Base-by-base conservation (phyloP, 768 basidiomycete genomes). In the Termitomyces sp. region DNA sequence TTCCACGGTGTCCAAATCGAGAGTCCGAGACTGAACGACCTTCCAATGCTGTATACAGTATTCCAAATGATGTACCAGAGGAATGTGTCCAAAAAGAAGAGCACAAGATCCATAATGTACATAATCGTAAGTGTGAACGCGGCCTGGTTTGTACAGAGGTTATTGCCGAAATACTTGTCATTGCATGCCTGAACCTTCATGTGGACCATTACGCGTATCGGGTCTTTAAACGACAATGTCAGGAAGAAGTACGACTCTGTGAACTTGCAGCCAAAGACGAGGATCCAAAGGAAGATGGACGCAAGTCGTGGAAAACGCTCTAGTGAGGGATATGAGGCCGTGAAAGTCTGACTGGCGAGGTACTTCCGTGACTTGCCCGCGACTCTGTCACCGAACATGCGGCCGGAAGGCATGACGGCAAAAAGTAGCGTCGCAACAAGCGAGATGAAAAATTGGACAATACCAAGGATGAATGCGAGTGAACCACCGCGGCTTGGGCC, bases 51-150 rank as follows among this genome's bases (percentile, higher is more conserved):
- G 76, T 91, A 91, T 57, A 95, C 91, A 10, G 94, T 95, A 73
- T 98, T 98, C 96, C 96, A 98, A 70, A 98, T 98, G 76, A 98
- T 95, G 70, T 95, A 99, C 97, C 97, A 99, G 33, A 99, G 76
- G 89, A 98, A 99, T 7, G 97, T 99, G 77, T 99, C 97, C 74
- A 99, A 80, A 84, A 98, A 99, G 84, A 93, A 99, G 48, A 99
- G 83, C 54, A 89, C 86, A 50, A 99, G 77, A 70, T 98, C 97
- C 96, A 98, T 98, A 79, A 97, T 77, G 71, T 95, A 98, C 96
- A 98, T 99, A 79, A 98, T 90, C 57, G 97, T 86, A 69, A 99
- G 75, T 9, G 96, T 89, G 75, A 98, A 98, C 4, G 91, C 92
- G 2, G 95, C 91, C 65, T 99, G 97, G 71, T 98, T 95, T 50